These are phyloP conservation scores for Curvularia sp. DNA, from an alignment of 2,329 filamentous ascomycete species.

Conservation along the genomic window DNA sequence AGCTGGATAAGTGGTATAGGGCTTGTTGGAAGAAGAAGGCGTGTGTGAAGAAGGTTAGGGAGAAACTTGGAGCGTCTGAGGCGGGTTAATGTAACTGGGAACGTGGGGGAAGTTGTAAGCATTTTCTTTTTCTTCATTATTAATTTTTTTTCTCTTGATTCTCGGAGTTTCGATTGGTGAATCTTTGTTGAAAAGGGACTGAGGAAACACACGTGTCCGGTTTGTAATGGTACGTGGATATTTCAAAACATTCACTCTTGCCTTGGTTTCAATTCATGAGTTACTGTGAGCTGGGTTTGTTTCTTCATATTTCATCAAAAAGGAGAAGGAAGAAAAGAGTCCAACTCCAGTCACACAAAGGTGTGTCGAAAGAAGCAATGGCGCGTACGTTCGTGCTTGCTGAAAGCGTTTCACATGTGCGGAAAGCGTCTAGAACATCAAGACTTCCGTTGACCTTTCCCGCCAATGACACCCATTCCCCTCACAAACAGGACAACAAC, in stretches of 20 bases:
- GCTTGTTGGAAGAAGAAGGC: slow-evolving; percentile 44
- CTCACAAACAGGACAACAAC: slow-evolving; percentile 43
- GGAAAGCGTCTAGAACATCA: neutral
- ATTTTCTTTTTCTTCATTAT: neutral
- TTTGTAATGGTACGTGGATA: neutral
- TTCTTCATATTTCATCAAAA: neutral
- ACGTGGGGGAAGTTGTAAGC: neutral
- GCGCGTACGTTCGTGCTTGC: neutral
- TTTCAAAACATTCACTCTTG: neutral
- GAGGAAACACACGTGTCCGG: neutral
- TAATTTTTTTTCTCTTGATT: neutral
- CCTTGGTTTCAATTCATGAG: neutral
- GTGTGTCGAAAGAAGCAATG: neutral
- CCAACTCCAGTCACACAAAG: neutral
- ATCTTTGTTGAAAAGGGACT: neutral
- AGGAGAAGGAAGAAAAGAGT: neutral
- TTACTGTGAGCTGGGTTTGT: neutral
- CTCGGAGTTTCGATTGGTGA: neutral
- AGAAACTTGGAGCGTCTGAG: neutral
- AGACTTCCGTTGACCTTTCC: neutral
- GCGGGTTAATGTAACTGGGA: neutral
- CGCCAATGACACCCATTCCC: slow-evolving; percentile 29
- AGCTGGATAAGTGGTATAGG: slow-evolving; percentile 37
- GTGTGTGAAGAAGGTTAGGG: slow-evolving; percentile 34
- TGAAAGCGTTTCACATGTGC: neutral